These are phyloP conservation scores for Phytophthora lateralis DNA, from an alignment of 352 stramenopile genomes.

Conservation along the genomic window DNA sequence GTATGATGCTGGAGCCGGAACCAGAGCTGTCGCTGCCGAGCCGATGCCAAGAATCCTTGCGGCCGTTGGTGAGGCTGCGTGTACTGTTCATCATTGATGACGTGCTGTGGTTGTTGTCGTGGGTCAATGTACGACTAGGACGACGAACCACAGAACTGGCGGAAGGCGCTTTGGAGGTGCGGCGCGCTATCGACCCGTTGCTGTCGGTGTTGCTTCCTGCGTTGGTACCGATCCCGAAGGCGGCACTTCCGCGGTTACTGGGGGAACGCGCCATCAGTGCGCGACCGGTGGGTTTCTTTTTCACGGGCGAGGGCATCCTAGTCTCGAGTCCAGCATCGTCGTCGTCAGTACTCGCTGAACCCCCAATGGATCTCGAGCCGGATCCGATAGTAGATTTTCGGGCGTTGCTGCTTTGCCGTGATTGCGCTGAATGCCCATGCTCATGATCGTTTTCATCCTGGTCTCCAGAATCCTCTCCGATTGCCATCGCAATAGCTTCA, in stretches of 20 bases:
- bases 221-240: slow-evolving; percentile 18
- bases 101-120: slow-evolving; percentile 32
- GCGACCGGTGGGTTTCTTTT: slow-evolving; percentile 53
- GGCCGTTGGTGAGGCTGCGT: slow-evolving; percentile 21
- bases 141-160: slow-evolving; percentile 7
- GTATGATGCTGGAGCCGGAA: slow-evolving; percentile 49
- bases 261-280: slow-evolving; percentile 32
- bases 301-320: slow-evolving; percentile 51
- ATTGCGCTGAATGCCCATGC: slow-evolving; percentile 5
- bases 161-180: slow-evolving; percentile 48
- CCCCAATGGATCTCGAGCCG: slow-evolving; percentile 5
- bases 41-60: slow-evolving; percentile 30
- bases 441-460: slow-evolving; percentile 10
- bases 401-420: slow-evolving; percentile 4
- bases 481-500: slow-evolving; percentile 46
- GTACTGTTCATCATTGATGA: slow-evolving; percentile 32
- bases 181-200: slow-evolving; percentile 22
- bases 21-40: slow-evolving; percentile 29
- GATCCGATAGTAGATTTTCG: slow-evolving; percentile 21
- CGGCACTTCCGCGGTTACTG: slow-evolving; percentile 44
- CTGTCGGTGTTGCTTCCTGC: slow-evolving; percentile 35
- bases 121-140: slow-evolving; percentile 30
- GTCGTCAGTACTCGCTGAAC: slow-evolving; percentile 17
- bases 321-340: slow-evolving; percentile 45
- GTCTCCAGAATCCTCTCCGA: slow-evolving; percentile 32